Evolutionary conservation across 2,329 filamentous ascomycete species (phyloP).

Genomic region (Parastagonospora avenae): DNA sequence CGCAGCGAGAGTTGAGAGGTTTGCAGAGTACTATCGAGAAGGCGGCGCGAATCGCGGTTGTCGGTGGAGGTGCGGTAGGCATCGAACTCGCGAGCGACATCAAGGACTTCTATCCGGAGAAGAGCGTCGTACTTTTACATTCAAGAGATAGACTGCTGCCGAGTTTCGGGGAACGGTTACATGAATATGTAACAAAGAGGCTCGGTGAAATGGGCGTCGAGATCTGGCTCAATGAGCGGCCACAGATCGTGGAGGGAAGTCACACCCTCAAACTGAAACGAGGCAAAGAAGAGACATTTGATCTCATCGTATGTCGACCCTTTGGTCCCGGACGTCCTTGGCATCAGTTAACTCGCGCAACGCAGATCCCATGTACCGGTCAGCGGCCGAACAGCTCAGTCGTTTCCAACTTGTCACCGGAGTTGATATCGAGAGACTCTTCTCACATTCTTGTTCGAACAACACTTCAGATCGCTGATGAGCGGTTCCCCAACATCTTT

Average conservation of each 20-base stretch:
- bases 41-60: constrained; percentile 49
- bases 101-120: constrained; percentile 61
- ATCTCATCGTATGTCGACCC: constrained; percentile 53
- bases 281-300: constrained; percentile 53
- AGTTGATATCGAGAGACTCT: constrained; percentile 50
- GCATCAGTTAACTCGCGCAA: constrained; percentile 1
- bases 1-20: constrained; percentile 50
- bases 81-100: constrained; percentile 66
- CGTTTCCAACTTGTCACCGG: constrained; percentile 51
- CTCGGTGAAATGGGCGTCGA: constrained; percentile 54
- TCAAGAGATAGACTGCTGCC: constrained; percentile 61
- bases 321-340: background rate
- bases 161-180: constrained; percentile 53
- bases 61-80: constrained; percentile 65
- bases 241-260: constrained; percentile 45
- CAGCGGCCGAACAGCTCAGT: constrained; percentile 63
- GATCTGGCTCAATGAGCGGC: constrained; percentile 59
- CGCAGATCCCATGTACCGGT: constrained; percentile 64
- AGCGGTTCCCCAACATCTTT: constrained; percentile 57
- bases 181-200: constrained; percentile 47
- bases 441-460: constrained; percentile 61
- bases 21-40: constrained; percentile 59
- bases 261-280: constrained; percentile 53
- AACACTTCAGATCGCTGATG: constrained; percentile 60
- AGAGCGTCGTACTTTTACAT: constrained; percentile 63